These are phyloP conservation scores for Escovopsis sp. DNA, from an alignment of 2,329 filamentous ascomycete species.

Conservation along the genomic window DNA sequence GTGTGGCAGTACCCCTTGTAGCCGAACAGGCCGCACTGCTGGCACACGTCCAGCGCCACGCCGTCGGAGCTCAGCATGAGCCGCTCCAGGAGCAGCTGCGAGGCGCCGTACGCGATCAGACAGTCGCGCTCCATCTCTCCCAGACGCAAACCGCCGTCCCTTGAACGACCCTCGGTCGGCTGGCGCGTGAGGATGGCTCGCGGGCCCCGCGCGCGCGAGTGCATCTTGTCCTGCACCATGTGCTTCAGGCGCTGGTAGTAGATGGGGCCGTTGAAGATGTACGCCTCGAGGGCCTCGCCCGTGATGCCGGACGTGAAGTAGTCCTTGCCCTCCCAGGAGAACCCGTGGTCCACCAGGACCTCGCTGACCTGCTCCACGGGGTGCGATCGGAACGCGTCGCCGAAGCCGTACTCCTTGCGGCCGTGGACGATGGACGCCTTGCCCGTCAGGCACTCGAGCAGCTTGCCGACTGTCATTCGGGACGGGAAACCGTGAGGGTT, in stretches of 20 bases:
- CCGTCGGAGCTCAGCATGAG: conserved; percentile 91
- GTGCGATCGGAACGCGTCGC: conserved; percentile 68
- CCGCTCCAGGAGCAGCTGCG: conserved; percentile 78
- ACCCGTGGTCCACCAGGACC: conserved; percentile 73
- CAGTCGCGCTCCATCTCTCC: conserved; percentile 99
- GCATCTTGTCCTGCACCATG: conserved; percentile 99
- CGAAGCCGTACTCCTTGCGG: conserved; percentile 70
- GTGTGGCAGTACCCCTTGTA: conserved; percentile 91
- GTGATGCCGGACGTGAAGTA: conserved; percentile 92
- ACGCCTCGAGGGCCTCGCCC: conserved; percentile 82
- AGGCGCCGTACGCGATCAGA: conserved; percentile 90
- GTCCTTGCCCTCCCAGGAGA: conserved; percentile 94
- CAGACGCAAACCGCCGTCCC: conserved; percentile 80
- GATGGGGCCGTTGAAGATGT: conserved; percentile 97
- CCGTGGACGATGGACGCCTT: conserved; percentile 85
- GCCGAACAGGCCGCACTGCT: conserved; percentile 86
- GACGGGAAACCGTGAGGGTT: conserved; percentile 99
- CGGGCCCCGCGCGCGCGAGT: conserved; percentile 80
- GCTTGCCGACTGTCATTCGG: conserved; percentile 97
- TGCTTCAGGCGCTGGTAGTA: conserved; percentile 99
- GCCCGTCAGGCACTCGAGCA: conserved; percentile 86
- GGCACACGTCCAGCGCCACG: conserved; percentile 84
- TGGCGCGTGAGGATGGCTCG: conserved; percentile 86
- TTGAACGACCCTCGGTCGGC: conserved; percentile 86
- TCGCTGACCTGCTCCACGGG: conserved; percentile 79